These are phyloP conservation scores for Triangularia verruculosa DNA, from an alignment of 2,329 filamentous ascomycete species.

Conservation along the genomic window DNA sequence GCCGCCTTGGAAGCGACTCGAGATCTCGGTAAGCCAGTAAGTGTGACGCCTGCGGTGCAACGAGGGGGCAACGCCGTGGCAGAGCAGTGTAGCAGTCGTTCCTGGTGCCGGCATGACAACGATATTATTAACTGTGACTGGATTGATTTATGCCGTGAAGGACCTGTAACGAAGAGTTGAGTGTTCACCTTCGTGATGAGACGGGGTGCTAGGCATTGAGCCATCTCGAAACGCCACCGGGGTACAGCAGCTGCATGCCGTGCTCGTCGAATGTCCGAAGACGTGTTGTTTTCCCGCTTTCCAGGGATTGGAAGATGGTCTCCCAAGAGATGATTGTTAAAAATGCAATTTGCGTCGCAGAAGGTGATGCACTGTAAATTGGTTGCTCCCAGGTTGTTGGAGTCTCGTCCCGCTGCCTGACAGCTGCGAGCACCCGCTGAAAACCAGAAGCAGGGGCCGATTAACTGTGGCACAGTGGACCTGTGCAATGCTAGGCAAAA, in stretches of 20 bases:
- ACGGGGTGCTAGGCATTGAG: too few species aligned
- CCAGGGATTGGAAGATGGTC: not conserved
- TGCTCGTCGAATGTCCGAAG: not conserved
- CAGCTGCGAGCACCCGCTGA: not conserved
- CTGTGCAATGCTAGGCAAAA: not conserved
- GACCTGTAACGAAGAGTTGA: not conserved
- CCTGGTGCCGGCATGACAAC: not conserved
- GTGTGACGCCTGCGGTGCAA: slow-evolving; percentile 1
- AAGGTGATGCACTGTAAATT: slow-evolving; percentile 3
- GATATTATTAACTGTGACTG: not conserved
- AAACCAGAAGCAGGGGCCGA: slow-evolving; percentile 2
- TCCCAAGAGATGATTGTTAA: not conserved
- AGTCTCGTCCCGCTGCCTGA: not conserved
- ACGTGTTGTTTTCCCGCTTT: not conserved
- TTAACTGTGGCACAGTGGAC: not conserved
- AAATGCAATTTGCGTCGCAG: not conserved
- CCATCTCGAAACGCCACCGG: not conserved
- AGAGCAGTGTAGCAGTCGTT: not conserved
- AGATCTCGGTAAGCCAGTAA: slow-evolving; percentile 7
- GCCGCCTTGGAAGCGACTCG: slow-evolving; percentile 4
- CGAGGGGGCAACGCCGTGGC: not conserved
- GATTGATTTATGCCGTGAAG: not conserved
- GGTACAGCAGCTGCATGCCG: not conserved
- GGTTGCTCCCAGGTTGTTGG: not conserved
- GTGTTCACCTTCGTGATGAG: too few species aligned